Evolutionary conservation across 768 basidiomycete genomes (phyloP).

Genomic region (Phanerochaete sordida): DNA sequence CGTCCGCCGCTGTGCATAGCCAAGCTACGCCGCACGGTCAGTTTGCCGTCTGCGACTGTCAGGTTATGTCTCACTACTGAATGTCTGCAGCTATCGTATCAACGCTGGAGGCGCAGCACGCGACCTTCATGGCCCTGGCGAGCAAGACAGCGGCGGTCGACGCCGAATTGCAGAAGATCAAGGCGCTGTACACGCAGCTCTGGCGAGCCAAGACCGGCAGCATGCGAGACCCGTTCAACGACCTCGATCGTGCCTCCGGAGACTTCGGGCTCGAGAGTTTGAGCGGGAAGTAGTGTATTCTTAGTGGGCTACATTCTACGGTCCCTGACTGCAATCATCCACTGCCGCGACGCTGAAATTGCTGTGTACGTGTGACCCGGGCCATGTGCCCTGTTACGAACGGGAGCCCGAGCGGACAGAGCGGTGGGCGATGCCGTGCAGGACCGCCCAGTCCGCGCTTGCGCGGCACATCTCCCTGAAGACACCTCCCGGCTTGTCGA

Average conservation of each 20-base stretch:
- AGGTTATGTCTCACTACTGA: neutral
- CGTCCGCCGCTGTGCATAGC: conserved; percentile 57
- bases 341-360: neutral
- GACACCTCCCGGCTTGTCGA: conserved; percentile 48
- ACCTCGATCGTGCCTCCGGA: conserved; percentile 33
- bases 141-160: conserved; percentile 73
- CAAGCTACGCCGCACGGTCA: conserved; percentile 76
- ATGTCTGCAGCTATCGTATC: conserved; percentile 57
- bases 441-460: conserved; percentile 35
- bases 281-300: conserved; percentile 14
- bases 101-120: conserved; percentile 77
- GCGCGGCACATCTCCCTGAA: conserved; percentile 69
- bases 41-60: conserved; percentile 8
- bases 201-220: conserved; percentile 82
- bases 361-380: neutral
- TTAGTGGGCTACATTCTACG: neutral
- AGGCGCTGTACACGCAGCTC: conserved; percentile 68
- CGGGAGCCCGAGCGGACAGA: neutral
- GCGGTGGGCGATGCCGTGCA: conserved; percentile 6
- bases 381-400: neutral
- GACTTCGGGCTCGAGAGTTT: conserved; percentile 52
- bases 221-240: conserved; percentile 78
- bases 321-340: neutral
- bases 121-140: conserved; percentile 73
- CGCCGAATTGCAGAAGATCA: conserved; percentile 73